Base-by-base conservation (phyloP, 495 filamentous ascomycete genomes). In the Podospora conica region DNA sequence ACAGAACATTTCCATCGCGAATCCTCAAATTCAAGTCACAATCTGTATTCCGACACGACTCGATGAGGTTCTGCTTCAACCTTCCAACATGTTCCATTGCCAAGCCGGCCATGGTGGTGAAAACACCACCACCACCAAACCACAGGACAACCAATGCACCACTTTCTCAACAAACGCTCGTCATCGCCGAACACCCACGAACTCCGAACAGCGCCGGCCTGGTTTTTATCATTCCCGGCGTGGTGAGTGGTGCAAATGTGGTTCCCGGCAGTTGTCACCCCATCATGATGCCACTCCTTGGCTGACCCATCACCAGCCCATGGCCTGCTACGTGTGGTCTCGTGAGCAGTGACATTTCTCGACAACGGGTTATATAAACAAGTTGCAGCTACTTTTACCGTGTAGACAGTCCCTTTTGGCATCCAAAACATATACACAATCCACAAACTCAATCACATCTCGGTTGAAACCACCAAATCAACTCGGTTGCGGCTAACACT, bases 261-360 rank as follows among this genome's bases (percentile, higher is more conserved):
- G 60, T 8, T 8, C 15, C 11, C 9, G 11, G 33, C 2, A 6
- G 11, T 33, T 22, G 60, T 62, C 60, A 22, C 31, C 33, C 33
- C 60, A 62, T 55, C 4, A n/a, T 62, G 22, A 62, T n/a, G 25
- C 60, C 60, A 62, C 48, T 53, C 22, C 24, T 54, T 25, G 22
- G 28, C 60, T 48, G 40, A 18, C 3, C 5, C 33, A 48, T 24
- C 40, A 53, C 23, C 60, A 27, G 40, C 23, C 40, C 21, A 29
- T 55, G 28, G 33, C 40, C 40, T 48, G 40, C 40, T 48, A 48
- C 8, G 15, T 0, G 9, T 8, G 15, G 40, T 48, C 40, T 48
- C 40, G 40, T 48, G 40, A 48, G 12, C 6, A 48, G 40, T n/a
- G 15, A 9, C 11, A 24, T 55, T 28, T 9, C 28, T 21, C 53